Base-by-base conservation (phyloP, 106 monocot species). In the Chionographis japonica region DNA sequence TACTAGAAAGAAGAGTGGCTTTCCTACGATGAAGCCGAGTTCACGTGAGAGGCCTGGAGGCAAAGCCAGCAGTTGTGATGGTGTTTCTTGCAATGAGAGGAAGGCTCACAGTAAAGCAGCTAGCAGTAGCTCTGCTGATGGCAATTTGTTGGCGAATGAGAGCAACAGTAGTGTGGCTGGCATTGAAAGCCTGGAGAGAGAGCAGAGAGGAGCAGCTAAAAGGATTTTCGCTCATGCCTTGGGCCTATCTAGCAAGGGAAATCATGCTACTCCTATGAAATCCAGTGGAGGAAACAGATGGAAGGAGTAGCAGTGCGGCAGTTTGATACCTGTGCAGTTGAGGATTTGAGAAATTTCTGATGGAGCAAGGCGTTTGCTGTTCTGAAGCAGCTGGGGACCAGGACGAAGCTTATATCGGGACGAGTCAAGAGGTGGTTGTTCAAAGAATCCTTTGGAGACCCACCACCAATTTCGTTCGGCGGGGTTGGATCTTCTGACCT, bases 171-270 rank as follows among this genome's bases (percentile, higher is more conserved):
- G 52, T 61, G 68, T 52, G 8, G 52, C 56, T 6, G 63, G 37
- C 27, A 12, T 14, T 12, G 68, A 72, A 4, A 69, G 56, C 16
- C 55, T 90, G 72, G 78, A 94, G 61, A 90, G 59, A 60, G 84
- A 90, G 59, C 78, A 81, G 46, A 50, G 69, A n/a, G 90, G 86
- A 59, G 93, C 93, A 38, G 93, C 93, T 27, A 86, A 84, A 77
- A 79, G 93, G 61, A 90, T 94, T 35, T 94, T 94, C 75, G 86
- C 84, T 11, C 73, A 87, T 76, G 89, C 93, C 2, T 75, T 94
- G 69, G 84, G 93, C 18, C 68, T 79, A 37, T 65, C 80, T 16
- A 51, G 39, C 15, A 82, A 59, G 38, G 67, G 57, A 62, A 77
- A 71, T 78, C 42, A 66, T n/a, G 70, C 18, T 19, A 6, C 43